Base-by-base conservation (phyloP, 202 grass and related monocot genomes). In the Eragrostis tef region DNA sequence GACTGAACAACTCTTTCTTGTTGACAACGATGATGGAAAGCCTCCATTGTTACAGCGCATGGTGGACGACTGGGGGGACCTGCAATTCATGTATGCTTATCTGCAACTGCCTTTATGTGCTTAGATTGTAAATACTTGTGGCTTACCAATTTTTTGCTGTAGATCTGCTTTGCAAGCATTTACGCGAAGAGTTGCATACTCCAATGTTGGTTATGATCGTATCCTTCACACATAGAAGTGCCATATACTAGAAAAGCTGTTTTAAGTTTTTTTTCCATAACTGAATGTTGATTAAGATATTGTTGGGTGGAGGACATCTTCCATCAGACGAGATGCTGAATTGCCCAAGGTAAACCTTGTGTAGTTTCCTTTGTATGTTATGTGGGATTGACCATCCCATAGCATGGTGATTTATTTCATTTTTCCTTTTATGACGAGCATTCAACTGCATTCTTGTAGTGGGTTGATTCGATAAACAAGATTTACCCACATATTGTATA, bases 291-390 rank as follows among this genome's bases (percentile, higher is more conserved):
- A 70, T 74, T 77, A 94, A 98, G 96, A 99, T 83, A 84, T 99
- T 86, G 93, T 99, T 76, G 96, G 96, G 34, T 99, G 96, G 96
- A 91, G 93, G 78, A 99, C 96, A 70, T 96, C 96, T 88, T 99
- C 96, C 67, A 96, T 99, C 45, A 95, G 96, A 71, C 85, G 89
- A 52, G 84, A 85, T 77, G 90, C 93, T 13, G 93, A 99, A 81
- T 80, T 99, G 46, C 93, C 96, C 21, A 89, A 90, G 87, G 96
- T 99, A 78, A 64, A 52, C 26, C 29, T 53, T 12, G 48, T 74
- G 16, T 72, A 26, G 14, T 21, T 34, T 70, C 48, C 3, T 56
- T 46, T 58, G 67, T 64, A 74, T 53, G n/a, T 17, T 74, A 67
- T 79, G 22, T 41, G 64, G 31, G 58, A 75, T 87, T 92, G 43